phyloP scores from a whole-genome alignment of 805 yeast species.

The Kluyveromyces dobzhanskii region DNA sequence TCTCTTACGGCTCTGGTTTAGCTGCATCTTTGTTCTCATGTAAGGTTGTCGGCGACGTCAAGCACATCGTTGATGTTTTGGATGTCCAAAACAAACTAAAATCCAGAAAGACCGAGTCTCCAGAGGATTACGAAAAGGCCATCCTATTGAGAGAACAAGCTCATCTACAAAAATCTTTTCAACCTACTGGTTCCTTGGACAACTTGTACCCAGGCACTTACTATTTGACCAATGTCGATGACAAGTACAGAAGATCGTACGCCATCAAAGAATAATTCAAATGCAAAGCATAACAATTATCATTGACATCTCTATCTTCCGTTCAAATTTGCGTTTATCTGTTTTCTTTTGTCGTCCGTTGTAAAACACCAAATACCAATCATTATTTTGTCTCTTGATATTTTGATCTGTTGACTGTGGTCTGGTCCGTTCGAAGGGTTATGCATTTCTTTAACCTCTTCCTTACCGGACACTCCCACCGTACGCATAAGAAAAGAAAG shows the following conservation, averaged over 20 bases:
- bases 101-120: constrained; percentile 57
- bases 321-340: no score
- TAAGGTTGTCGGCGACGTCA: constrained; percentile 72
- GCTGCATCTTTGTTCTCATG: constrained; percentile 85
- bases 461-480: no score
- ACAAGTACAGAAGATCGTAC: constrained; percentile 78
- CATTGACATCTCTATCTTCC: no score
- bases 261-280: constrained; percentile 43
- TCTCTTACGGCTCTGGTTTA: constrained; percentile 97
- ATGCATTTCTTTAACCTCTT: no score
- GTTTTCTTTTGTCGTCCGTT: no score
- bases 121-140: constrained; percentile 74
- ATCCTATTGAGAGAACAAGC: constrained; percentile 82
- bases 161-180: constrained; percentile 70
- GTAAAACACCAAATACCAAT: no score
- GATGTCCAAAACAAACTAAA: constrained; percentile 61
- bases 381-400: no score
- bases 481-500: no score
- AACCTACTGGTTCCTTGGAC: constrained; percentile 75
- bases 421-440: no score
- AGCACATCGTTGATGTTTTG: constrained; percentile 53
- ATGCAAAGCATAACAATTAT: no score
- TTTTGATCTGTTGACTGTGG: no score
- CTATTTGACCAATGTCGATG: constrained; percentile 78
- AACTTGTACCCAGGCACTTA: constrained; percentile 66